phyloP scores from a whole-genome alignment of 306 rosid species.

The Vachellia pachyceras region DNA sequence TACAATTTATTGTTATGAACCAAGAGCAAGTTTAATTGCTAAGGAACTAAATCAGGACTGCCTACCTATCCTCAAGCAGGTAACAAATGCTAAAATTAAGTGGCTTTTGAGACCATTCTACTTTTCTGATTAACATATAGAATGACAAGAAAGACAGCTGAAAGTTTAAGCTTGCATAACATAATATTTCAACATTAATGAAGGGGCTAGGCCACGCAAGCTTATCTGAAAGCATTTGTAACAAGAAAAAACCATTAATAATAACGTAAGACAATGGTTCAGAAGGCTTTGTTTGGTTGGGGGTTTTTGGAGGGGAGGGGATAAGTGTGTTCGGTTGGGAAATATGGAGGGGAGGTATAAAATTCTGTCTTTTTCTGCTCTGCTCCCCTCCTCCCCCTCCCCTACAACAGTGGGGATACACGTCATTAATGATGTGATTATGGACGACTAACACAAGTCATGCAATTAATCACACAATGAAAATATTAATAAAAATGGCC shows the following conservation, averaged over 20 bases:
- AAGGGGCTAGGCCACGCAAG: not conserved
- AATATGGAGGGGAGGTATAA: too few species aligned
- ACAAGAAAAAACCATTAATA: not conserved
- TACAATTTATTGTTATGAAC: slow-evolving; percentile 24
- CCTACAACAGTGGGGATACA: not conserved
- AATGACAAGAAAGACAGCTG: not conserved
- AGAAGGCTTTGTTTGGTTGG: too few species aligned
- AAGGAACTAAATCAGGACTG: slow-evolving; percentile 2
- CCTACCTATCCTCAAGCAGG: not conserved
- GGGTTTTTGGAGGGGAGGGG: too few species aligned
- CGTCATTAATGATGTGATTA: not conserved
- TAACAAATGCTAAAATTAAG: not conserved
- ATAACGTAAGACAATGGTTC: not conserved
- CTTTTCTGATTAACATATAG: not conserved
- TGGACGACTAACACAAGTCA: not conserved
- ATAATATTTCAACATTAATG: not conserved
- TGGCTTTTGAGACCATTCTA: not conserved
- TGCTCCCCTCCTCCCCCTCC: too few species aligned
- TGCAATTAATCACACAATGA: not conserved
- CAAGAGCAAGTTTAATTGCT: slow-evolving; percentile 10
- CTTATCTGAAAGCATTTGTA: not conserved
- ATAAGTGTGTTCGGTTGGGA: too few species aligned
- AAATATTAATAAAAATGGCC: not conserved
- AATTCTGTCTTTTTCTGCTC: too few species aligned
- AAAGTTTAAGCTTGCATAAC: not conserved